phyloP scores from a whole-genome alignment of 495 filamentous ascomycete genomes.

The Penicillium samsonianum region DNA sequence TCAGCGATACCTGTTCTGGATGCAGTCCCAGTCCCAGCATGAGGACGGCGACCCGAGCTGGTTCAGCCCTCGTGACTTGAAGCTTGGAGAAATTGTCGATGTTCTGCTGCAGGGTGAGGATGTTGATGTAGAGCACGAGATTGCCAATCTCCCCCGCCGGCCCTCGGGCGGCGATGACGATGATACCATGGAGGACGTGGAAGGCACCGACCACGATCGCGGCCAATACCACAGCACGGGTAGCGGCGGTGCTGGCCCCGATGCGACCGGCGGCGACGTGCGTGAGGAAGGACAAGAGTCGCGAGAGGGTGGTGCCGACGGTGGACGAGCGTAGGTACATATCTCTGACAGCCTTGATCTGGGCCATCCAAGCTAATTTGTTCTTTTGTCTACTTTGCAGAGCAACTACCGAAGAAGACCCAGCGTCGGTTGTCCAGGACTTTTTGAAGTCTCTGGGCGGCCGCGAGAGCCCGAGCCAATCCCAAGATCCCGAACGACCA shows the following conservation, averaged over 20 bases:
- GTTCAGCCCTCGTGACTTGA: constrained; percentile 78
- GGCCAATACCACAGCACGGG: constrained; percentile 59
- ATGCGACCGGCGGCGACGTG: constrained; percentile 85
- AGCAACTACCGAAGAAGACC: constrained; percentile 52
- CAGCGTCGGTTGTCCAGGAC: constrained; percentile 71
- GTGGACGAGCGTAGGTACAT: constrained; percentile 97
- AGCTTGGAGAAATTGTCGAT: constrained; percentile 83
- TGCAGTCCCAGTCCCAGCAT: constrained; percentile 85
- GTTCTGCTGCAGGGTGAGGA: constrained; percentile 82
- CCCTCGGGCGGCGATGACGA: constrained; percentile 54
- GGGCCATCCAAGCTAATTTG: constrained; percentile 10
- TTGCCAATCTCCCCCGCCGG: constrained; percentile 59
- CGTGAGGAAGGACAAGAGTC: constrained; percentile 85
- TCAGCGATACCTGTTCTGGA: constrained; percentile 90
- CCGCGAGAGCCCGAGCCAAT: constrained; percentile 45
- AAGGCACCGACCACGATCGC: constrained; percentile 59
- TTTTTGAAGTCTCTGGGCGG: constrained; percentile 83
- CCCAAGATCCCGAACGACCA: constrained; percentile 56
- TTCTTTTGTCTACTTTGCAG: constrained; percentile 24
- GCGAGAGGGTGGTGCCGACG: constrained; percentile 90
- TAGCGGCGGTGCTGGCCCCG: constrained; percentile 78
- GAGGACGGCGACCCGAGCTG: constrained; percentile 68
- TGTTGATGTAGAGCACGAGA: constrained; percentile 78
- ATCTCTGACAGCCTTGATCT: constrained; percentile 36
- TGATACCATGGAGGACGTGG: constrained; percentile 82